phyloP scores from a whole-genome alignment of 75 land plant species.

The Cupressus sempervirens region DNA sequence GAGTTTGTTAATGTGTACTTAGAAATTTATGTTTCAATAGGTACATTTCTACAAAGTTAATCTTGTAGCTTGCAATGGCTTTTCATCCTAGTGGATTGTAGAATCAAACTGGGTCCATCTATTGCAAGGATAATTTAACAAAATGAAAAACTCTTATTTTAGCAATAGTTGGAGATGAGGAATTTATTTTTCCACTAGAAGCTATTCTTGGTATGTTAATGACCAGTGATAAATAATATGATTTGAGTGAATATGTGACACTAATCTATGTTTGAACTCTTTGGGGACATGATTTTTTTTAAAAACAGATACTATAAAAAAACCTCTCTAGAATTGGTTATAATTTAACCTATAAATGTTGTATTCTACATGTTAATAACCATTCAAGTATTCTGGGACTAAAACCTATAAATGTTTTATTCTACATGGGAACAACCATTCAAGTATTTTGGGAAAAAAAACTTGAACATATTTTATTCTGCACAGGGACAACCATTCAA shows the following conservation, averaged over 20 bases:
- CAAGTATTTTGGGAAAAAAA: no score
- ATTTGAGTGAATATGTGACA: background rate
- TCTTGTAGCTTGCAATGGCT: conserved; percentile 84
- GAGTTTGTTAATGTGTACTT: background rate
- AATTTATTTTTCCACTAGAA: conserved; percentile 93
- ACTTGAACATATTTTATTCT: no score
- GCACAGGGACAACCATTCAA: no score
- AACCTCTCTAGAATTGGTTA: conserved; percentile 52
- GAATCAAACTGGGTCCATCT: conserved; percentile 62
- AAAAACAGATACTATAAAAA: conserved; percentile 83
- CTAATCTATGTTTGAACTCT: background rate
- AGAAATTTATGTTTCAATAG: conserved; percentile 27
- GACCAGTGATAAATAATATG: background rate
- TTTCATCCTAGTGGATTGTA: conserved; percentile 83
- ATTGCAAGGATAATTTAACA: conserved; percentile 66
- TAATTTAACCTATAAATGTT: no score
- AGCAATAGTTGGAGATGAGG: conserved; percentile 90
- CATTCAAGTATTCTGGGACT: no score
- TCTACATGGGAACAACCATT: no score
- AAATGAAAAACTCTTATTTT: conserved; percentile 67
- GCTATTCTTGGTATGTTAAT: conserved; percentile 77
- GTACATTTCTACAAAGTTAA: conserved; percentile 90
- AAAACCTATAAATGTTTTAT: no score
- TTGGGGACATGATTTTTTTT: background rate
- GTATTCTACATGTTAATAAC: no score